A percentile compares a stretch with the other conserved stretches of the same genome.
phyloP scores from a whole-genome alignment of 345 rosid genomes.

The Eucalyptus curtisii region DNA sequence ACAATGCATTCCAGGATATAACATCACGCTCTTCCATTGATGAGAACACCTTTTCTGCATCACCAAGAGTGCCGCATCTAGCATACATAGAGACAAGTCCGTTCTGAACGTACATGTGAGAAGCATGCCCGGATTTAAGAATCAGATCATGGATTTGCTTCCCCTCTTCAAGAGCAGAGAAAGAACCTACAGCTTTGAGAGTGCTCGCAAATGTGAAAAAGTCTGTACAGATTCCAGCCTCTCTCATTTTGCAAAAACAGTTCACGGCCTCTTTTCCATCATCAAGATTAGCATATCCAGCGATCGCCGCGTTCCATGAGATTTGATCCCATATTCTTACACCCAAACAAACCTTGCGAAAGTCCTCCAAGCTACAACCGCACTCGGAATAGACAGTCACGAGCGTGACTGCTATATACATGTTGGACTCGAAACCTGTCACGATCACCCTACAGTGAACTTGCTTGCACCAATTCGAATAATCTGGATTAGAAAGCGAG shows the following conservation, averaged over 20 bases:
- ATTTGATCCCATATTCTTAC: constrained; percentile 8
- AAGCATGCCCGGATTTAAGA: constrained; percentile 9
- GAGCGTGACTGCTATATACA: constrained; percentile 3
- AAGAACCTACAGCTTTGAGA: constrained; percentile 11
- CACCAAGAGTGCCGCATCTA: constrained; percentile 13
- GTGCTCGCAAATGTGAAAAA: constrained; percentile 10
- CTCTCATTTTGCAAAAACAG: constrained; percentile 16
- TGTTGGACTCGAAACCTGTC: constrained; percentile 10
- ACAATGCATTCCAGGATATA: constrained; percentile 26
- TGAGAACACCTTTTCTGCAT: constrained; percentile 8
- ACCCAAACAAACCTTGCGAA: constrained; percentile 1
- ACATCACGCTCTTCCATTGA: constrained; percentile 12
- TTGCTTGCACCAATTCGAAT: constrained; percentile 13
- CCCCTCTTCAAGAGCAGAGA: constrained; percentile 14
- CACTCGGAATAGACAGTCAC: constrained; percentile 17
- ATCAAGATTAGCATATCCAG: constrained; percentile 18
- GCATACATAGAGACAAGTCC: constrained; percentile 28
- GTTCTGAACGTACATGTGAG: constrained; percentile 6
- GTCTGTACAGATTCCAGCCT: constrained; percentile 3
- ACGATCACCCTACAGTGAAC: constrained; percentile 18
- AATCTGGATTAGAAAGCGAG: constrained; percentile 5
- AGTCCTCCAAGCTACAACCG: constrained; percentile 5
- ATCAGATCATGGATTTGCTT: constrained; percentile 16
- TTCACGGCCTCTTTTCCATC: constrained; percentile 2
- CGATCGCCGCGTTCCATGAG: constrained; percentile 22